A percentile compares a stretch with the other conserved stretches of the same genome.
These are phyloP conservation scores for Aspergillus fijiensis DNA, from an alignment of 2,329 filamentous ascomycete genomes.

Conservation along the genomic window DNA sequence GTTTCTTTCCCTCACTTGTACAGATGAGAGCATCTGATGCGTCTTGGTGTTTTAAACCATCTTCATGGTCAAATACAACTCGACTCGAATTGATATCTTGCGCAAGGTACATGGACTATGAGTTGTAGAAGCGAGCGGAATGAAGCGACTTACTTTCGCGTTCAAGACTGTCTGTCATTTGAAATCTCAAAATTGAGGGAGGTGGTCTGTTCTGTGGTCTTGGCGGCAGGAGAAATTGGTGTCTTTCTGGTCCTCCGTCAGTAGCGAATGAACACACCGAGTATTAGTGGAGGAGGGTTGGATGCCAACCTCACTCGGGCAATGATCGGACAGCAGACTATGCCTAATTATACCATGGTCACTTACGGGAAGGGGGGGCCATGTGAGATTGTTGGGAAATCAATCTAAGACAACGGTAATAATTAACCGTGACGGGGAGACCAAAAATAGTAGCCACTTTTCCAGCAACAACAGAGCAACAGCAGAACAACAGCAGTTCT, in stretches of 20 bases:
- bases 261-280: not conserved
- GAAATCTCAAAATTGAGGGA: not conserved
- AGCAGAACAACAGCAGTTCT: not conserved
- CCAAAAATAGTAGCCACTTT: slow-evolving; percentile 22
- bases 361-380: not conserved
- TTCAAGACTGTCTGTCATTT: too few species aligned
- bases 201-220: not conserved
- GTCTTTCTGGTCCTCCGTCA: not conserved
- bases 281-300: not conserved
- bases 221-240: not conserved
- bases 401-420: slow-evolving; percentile 9
- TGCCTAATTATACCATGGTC: not conserved
- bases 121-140: too few species aligned
- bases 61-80: not conserved
- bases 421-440: slow-evolving; percentile 15
- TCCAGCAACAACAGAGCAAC: not conserved
- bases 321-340: slow-evolving; percentile 1
- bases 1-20: not conserved
- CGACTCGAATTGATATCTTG: not conserved
- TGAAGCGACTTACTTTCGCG: too few species aligned
- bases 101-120: too few species aligned
- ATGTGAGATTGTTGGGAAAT: slow-evolving; percentile 7
- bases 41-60: not conserved
- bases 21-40: not conserved
- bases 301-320: not conserved